phyloP scores from a whole-genome alignment of 352 stramenopile genomes.

The Elongisporangium anandrum region DNA sequence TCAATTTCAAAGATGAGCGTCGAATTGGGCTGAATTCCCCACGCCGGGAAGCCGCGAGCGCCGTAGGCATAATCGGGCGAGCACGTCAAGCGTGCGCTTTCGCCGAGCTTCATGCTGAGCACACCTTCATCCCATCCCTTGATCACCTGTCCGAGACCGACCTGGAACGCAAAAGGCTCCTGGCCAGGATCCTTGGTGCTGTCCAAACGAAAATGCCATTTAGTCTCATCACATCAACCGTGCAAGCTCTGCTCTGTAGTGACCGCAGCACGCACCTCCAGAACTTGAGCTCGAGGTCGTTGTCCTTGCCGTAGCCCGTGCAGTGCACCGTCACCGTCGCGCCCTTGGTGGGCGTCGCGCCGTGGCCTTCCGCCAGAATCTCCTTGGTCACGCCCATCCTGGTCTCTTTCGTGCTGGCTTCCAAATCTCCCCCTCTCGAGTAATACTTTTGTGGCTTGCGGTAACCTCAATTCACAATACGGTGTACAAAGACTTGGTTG shows the following conservation, averaged over 20 bases:
- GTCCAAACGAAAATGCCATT: not conserved
- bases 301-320: constrained; percentile 78
- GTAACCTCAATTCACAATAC: not conserved
- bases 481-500: not conserved
- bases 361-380: constrained; percentile 47
- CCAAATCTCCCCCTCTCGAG: not conserved
- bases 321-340: constrained; percentile 77
- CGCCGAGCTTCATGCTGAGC: constrained; percentile 80
- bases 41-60: constrained; percentile 87
- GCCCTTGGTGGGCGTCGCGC: constrained; percentile 48
- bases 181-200: constrained; percentile 94
- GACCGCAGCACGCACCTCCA: constrained; percentile 59
- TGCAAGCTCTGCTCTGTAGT: too few relatives aligned
- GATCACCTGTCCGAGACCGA: constrained; percentile 93
- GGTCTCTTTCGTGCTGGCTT: constrained; percentile 1
- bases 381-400: constrained; percentile 68
- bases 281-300: constrained; percentile 85
- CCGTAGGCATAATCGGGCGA: constrained; percentile 96
- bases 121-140: constrained; percentile 95
- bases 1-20: constrained; percentile 92
- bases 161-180: constrained; percentile 90
- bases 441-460: not conserved
- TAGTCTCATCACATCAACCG: not conserved
- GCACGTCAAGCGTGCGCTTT: constrained; percentile 90
- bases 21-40: constrained; percentile 94